These are phyloP conservation scores for Xanthoconium stramineum DNA, from an alignment of 768 basidiomycete genomes.

Conservation along the genomic window DNA sequence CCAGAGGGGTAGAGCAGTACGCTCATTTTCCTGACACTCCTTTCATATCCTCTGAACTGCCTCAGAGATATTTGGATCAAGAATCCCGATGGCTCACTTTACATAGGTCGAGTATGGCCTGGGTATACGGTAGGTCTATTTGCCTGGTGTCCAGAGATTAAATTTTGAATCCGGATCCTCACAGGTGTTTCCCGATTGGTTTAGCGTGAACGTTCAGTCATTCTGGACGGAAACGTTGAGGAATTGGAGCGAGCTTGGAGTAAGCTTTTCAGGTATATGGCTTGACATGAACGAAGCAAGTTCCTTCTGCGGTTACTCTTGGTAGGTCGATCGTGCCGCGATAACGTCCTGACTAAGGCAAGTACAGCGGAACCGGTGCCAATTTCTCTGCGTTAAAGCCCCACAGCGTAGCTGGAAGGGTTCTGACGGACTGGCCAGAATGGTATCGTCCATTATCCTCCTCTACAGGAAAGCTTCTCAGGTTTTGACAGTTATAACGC, in stretches of 20 bases:
- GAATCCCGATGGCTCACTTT: conserved; percentile 68
- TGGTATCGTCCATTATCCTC: conserved; percentile 37
- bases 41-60: background rate
- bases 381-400: conserved; percentile 46
- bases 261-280: conserved; percentile 63
- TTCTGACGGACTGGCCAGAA: conserved; percentile 46
- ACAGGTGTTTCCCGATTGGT: conserved; percentile 61
- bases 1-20: conserved; percentile 55
- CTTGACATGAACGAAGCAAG: conserved; percentile 65
- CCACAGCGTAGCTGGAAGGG: background rate
- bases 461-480: background rate
- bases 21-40: conserved; percentile 5
- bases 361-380: conserved; percentile 43
- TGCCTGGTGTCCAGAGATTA: background rate
- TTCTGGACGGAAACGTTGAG: conserved; percentile 59
- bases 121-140: conserved; percentile 57
- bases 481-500: conserved; percentile 56
- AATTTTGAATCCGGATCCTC: background rate
- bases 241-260: conserved; percentile 49
- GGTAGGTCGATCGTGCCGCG: conserved; percentile 25
- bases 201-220: conserved; percentile 43
- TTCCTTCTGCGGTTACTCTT: conserved; percentile 61
- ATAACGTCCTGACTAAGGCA: background rate
- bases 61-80: conserved; percentile 63
- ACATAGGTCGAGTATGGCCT: conserved; percentile 75